These are phyloP conservation scores for Noccaea bulbosa DNA, from an alignment of 345 rosid genomes.

Conservation along the genomic window DNA sequence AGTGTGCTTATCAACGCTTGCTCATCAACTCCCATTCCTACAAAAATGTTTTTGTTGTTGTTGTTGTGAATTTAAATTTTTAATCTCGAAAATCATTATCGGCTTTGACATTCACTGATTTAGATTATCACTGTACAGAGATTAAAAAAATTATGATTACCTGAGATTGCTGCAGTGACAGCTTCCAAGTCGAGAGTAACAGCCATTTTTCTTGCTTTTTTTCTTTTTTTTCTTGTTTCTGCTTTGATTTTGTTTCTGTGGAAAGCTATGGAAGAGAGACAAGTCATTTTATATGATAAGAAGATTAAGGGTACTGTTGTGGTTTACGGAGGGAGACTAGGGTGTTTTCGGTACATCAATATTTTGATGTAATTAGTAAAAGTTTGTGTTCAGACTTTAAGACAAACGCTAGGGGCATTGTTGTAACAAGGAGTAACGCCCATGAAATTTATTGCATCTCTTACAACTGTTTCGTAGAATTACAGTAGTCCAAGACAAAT, in stretches of 20 bases:
- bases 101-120: neutral
- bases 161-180: constrained; percentile 71
- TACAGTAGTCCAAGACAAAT: constrained; percentile 27
- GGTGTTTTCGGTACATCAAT: constrained; percentile 22
- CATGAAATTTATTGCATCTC: neutral
- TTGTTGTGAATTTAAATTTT: neutral
- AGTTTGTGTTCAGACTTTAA: constrained; percentile 9
- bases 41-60: no score
- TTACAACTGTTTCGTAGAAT: constrained; percentile 11
- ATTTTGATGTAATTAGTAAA: neutral
- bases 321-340: constrained; percentile 24
- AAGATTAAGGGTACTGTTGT: constrained; percentile 51
- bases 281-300: constrained; percentile 28
- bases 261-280: constrained; percentile 22
- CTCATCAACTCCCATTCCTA: constrained; percentile 92
- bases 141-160: constrained; percentile 34
- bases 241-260: constrained; percentile 14
- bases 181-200: constrained; percentile 51
- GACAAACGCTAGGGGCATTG: constrained; percentile 19
- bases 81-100: constrained; percentile 1
- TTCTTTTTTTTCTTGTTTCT: neutral
- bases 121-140: neutral
- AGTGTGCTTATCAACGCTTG: constrained; percentile 54
- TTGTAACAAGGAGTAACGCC: constrained; percentile 35
- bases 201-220: constrained; percentile 50